Conservation (phyloP, 331 rosid genomes). For the Pyrus hybrid region DNA sequence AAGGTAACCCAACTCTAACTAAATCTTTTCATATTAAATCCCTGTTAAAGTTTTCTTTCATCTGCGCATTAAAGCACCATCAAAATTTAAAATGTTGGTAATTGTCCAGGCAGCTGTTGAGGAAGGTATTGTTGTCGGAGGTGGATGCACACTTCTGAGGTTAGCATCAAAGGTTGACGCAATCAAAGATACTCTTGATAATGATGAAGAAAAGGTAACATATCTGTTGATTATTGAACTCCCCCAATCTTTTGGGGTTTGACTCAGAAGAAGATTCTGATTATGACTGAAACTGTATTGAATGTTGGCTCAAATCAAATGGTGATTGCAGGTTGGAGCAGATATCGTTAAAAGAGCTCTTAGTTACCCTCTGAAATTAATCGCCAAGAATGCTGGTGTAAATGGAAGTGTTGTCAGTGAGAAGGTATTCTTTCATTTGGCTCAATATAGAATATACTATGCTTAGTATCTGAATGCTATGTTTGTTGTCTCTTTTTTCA, state of each 20-base stretch:
- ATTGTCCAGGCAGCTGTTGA: constrained; percentile 87
- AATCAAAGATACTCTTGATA: constrained; percentile 65
- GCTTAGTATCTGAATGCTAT: neutral
- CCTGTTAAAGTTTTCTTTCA: neutral
- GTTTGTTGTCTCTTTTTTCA: constrained; percentile 4
- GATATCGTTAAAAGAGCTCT: constrained; percentile 95
- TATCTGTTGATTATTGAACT: neutral
- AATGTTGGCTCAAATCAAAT: neutral
- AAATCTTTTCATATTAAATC: neutral
- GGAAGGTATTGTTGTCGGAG: constrained; percentile 99
- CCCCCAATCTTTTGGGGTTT: neutral
- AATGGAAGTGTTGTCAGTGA: constrained; percentile 98
- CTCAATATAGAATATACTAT: neutral
- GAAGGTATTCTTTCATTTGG: constrained; percentile 45
- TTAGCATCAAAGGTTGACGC: constrained; percentile 93
- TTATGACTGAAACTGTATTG: neutral
- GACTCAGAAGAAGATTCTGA: neutral
- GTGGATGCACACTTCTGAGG: constrained; percentile 94
- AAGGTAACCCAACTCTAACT: constrained; percentile 41
- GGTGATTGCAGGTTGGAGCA: constrained; percentile 74
- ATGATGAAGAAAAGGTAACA: constrained; percentile 88
- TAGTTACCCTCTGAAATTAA: constrained; percentile 83
- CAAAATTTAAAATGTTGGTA: neutral
- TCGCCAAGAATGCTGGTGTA: constrained; percentile 98
- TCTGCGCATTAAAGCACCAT: neutral